phyloP scores from a whole-genome alignment of 179 eudicot species.

The Silene vulgaris region DNA sequence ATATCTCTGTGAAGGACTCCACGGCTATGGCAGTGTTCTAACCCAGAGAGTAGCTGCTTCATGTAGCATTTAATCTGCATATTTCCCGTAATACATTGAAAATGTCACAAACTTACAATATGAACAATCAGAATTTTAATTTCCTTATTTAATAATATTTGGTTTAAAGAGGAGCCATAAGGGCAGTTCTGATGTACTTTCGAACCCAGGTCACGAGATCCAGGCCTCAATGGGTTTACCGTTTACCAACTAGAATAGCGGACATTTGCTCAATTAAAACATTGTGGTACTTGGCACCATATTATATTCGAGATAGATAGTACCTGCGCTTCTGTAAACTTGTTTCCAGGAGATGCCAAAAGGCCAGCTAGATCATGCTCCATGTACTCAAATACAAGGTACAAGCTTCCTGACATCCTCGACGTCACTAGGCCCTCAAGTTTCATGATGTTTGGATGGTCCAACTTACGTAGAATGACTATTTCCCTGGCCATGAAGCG shows the following conservation, averaged over 20 bases:
- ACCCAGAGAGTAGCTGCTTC: slow-evolving; percentile 42
- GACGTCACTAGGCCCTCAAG: slow-evolving; percentile 49
- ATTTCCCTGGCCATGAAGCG: slow-evolving; percentile 59
- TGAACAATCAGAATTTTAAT: not conserved
- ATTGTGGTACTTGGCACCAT: too few relatives aligned
- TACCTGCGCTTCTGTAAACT: slow-evolving; percentile 56
- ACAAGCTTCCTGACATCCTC: slow-evolving; percentile 45
- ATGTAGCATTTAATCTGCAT: slow-evolving; percentile 50
- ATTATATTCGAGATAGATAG: not conserved
- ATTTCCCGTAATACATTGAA: not conserved
- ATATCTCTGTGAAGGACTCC: slow-evolving; percentile 56
- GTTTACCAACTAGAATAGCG: too few relatives aligned
- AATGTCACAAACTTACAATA: not conserved
- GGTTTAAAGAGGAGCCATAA: too few relatives aligned
- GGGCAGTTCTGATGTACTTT: too few relatives aligned
- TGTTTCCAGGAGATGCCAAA: slow-evolving; percentile 34
- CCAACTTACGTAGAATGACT: slow-evolving; percentile 40
- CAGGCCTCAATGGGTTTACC: too few relatives aligned
- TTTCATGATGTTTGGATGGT: slow-evolving; percentile 56
- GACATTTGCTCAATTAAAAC: not conserved
- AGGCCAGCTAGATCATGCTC: slow-evolving; percentile 63
- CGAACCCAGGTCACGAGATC: too few relatives aligned
- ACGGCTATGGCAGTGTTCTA: slow-evolving; percentile 46
- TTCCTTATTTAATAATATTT: too few relatives aligned
- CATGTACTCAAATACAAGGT: slow-evolving; percentile 56